These are phyloP conservation scores for Phialophora tarda DNA, from an alignment of 2,329 filamentous ascomycete species.

Conservation along the genomic window DNA sequence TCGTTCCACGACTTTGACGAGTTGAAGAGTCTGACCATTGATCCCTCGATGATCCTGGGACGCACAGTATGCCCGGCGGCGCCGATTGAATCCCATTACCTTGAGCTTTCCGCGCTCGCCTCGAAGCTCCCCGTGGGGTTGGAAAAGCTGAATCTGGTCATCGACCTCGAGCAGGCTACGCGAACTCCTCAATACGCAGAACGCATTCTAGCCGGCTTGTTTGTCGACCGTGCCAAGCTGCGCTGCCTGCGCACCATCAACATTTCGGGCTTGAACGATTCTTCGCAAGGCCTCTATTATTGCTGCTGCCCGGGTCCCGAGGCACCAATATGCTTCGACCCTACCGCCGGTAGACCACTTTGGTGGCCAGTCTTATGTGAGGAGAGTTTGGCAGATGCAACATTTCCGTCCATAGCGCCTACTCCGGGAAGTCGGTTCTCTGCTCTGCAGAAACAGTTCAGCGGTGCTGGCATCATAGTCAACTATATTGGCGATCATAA, in stretches of 20 bases:
- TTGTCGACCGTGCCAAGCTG: neutral
- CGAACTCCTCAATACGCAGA: neutral
- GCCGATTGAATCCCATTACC: neutral
- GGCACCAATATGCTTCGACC: neutral
- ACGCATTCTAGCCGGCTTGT: neutral
- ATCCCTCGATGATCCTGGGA: neutral
- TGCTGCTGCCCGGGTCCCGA: neutral
- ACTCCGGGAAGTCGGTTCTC: too few species aligned
- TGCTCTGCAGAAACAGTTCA: too few species aligned
- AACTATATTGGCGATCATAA: too few species aligned
- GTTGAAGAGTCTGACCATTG: neutral
- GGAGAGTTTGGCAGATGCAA: neutral
- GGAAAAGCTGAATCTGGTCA: neutral
- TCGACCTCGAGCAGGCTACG: neutral
- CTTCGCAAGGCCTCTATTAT: neutral
- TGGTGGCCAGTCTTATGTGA: neutral
- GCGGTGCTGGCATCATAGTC: too few species aligned
- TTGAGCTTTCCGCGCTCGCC: neutral
- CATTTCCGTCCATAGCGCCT: neutral
- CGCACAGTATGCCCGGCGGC: neutral
- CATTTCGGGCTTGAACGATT: neutral
- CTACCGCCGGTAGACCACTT: neutral
- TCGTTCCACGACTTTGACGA: neutral
- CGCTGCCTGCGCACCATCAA: neutral
- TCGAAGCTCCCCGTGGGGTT: neutral